Base-by-base conservation (phyloP, 257 asterid genomes). In the Solanum bulbocastanum region DNA sequence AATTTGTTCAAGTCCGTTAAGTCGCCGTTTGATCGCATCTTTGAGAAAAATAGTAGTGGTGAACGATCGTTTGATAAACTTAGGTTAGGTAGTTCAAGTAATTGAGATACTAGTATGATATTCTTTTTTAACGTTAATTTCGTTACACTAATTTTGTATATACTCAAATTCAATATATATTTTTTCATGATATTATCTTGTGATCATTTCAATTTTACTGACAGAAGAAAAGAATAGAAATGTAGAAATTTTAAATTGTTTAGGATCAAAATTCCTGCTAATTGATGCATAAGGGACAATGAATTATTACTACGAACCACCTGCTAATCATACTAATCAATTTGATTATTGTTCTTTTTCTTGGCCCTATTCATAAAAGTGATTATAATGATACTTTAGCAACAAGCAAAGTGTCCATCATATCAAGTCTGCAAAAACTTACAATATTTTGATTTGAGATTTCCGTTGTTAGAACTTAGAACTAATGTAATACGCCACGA, bases 61-160 rank as follows among this genome's bases (percentile, higher is more conserved):
- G 91, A 91, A 83, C 65, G 89, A 35, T 89, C 90, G 18, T 89
- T 85, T 82, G n/a, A 84, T 49, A 85, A 81, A 84, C 84, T 90
- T 83, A 87, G 46, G 37, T 81, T 73, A 7, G 87, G 73, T 10
- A 75, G 20, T 84, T 35, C 87, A 20, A 89, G 86, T 66, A 87
- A 39, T 32, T 30, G 27, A 46, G 6, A 16, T 46, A 49, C 85
- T 49, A 4, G 10, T 49, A 30, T 81, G 27, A 27, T 16, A 81
- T 46, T 46, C n/a, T 79, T 42, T 79, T 27, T 42, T 44, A 15
- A 44, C 25, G 6, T 27, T 44, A 16, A 44, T 46, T 79, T 81
- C 2, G 16, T 44, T 81, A 30, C 16, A 30, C 30, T 81, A 46
- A 9, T 81, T 20, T 46, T 81, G 85, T 81, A 46, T 16, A 81